A percentile compares a stretch with the other conserved stretches of the same genome.
These are phyloP conservation scores for Mesotaenium endlicherianum DNA, from an alignment of 139 green algal genomes.

Conservation along the genomic window DNA sequence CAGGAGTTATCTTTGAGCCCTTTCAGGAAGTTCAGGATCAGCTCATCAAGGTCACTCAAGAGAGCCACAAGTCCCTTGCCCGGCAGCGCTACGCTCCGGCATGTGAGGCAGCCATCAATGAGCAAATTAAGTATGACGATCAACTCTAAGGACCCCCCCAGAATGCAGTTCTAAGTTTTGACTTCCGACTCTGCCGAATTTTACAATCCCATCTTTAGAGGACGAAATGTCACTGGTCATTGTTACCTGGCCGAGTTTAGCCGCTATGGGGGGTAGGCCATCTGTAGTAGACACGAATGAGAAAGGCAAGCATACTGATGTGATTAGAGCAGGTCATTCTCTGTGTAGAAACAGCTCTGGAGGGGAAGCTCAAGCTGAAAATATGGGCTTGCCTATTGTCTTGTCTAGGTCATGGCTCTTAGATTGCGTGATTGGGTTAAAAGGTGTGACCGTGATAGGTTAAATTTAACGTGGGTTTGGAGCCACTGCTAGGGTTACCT, in stretches of 20 bases:
- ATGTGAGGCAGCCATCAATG: slow-evolving; percentile 87
- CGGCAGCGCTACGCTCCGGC: slow-evolving; percentile 72
- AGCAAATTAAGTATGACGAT: slow-evolving; percentile 89
- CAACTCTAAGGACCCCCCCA: neutral
- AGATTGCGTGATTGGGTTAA: neutral
- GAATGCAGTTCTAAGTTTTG: neutral
- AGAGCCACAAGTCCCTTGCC: slow-evolving; percentile 65
- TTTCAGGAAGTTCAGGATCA: slow-evolving; percentile 73
- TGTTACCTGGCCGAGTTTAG: neutral
- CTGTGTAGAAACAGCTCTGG: too few relatives aligned
- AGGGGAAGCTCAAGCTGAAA: too few relatives aligned
- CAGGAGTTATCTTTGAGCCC: slow-evolving; percentile 73
- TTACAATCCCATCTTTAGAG: neutral
- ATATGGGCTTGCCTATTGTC: too few relatives aligned
- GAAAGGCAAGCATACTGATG: too few relatives aligned
- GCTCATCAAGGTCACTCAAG: slow-evolving; percentile 61
- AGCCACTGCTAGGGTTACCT: neutral
- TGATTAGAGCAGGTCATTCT: too few relatives aligned
- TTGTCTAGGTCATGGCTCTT: neutral
- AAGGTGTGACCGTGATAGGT: neutral
- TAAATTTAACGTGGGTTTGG: neutral
- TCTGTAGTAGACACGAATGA: too few relatives aligned
- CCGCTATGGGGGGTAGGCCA: neutral
- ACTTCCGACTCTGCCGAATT: neutral
- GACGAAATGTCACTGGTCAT: neutral